Evolutionary conservation across 306 rosid species (phyloP).

Genomic region (Benincasa hispida): DNA sequence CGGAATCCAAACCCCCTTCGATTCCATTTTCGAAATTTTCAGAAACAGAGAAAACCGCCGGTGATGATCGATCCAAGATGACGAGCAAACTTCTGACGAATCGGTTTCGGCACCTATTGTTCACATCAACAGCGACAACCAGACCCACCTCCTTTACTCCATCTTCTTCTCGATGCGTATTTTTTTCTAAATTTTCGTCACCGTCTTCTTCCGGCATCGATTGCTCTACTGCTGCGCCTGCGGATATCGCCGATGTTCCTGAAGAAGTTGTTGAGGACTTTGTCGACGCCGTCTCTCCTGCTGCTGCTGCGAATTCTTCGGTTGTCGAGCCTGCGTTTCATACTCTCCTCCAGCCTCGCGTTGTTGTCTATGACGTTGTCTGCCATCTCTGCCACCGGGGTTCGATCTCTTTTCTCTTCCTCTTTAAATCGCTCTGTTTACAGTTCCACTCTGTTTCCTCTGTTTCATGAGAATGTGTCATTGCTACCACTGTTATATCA

Average conservation of each 20-base stretch:
- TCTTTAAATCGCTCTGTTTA: not conserved
- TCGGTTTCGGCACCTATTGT: conserved; percentile 6
- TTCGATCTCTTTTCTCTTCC: not conserved
- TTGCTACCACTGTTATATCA: not conserved
- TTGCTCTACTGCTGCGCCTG: conserved; percentile 13
- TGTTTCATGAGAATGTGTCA: not conserved
- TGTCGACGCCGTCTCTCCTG: not conserved
- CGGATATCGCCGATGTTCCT: conserved; percentile 12
- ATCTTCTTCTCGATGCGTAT: conserved; percentile 1
- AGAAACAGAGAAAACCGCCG: not conserved
- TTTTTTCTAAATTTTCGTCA: conserved; percentile 10
- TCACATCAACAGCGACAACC: conserved; percentile 1
- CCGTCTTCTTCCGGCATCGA: conserved; percentile 8
- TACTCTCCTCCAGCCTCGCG: conserved; percentile 55
- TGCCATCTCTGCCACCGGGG: conserved; percentile 77
- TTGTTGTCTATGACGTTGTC: conserved; percentile 62
- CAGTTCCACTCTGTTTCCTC: not conserved
- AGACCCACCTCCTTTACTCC: conserved; percentile 2
- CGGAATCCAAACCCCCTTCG: not conserved
- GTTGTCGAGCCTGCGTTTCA: conserved; percentile 12
- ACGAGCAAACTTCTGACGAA: not conserved
- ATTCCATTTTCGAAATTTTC: not conserved
- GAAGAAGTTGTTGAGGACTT: conserved; percentile 9
- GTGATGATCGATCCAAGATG: conserved; percentile 1
- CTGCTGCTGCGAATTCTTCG: conserved; percentile 7